These are phyloP conservation scores for Debaryomyces fabryi DNA, from an alignment of 1,139 yeast species.

Conservation along the genomic window DNA sequence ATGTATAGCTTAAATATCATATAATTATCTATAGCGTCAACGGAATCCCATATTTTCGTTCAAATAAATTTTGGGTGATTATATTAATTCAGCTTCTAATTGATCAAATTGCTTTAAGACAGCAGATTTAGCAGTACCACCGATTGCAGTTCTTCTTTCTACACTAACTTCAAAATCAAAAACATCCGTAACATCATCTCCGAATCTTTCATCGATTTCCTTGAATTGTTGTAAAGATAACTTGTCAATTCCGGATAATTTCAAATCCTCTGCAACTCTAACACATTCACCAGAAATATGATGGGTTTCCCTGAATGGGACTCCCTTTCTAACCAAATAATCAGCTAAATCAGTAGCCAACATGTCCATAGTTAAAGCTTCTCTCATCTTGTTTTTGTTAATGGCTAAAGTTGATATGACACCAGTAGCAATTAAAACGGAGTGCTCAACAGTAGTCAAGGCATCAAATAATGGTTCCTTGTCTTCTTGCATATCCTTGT, in stretches of 20 bases:
- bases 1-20: not conserved
- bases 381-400: constrained; percentile 73
- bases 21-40: not conserved
- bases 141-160: constrained; percentile 94
- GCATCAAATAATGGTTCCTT: constrained; percentile 96
- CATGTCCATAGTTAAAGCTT: constrained; percentile 97
- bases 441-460: constrained; percentile 87
- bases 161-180: constrained; percentile 93
- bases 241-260: constrained; percentile 79
- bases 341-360: constrained; percentile 98
- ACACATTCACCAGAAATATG: constrained; percentile 98
- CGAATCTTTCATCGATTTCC: constrained; percentile 77
- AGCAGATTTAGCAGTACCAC: constrained; percentile 96
- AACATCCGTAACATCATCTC: constrained; percentile 74
- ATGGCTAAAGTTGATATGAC: constrained; percentile 84
- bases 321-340: constrained; percentile 95
- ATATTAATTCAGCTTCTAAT: constrained; percentile 35
- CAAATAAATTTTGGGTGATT: not conserved
- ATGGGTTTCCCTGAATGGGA: constrained; percentile 98
- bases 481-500: constrained; percentile 98
- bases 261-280: constrained; percentile 78
- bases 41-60: not conserved
- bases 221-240: constrained; percentile 76
- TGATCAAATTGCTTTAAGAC: constrained; percentile 68
- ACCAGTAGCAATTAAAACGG: constrained; percentile 92